Evolutionary conservation across 1,284 basidiomycete genomes (phyloP).

Genomic region (Trametes hirsuta): DNA sequence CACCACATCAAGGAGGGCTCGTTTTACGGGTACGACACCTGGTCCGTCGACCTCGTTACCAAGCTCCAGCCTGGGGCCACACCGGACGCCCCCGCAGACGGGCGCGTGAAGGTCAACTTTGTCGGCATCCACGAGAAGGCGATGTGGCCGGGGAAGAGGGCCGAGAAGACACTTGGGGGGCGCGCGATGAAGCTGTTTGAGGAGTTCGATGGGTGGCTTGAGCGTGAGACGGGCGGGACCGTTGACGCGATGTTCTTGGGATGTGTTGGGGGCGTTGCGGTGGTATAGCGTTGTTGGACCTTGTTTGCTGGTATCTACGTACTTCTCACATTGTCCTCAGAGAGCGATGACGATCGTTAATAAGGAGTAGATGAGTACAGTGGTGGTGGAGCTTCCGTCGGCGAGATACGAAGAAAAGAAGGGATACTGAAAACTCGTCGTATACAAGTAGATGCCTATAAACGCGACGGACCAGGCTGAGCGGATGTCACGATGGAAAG

Average conservation of each 20-base stretch:
- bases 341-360: too few relatives aligned
- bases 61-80: slow-evolving; percentile 43
- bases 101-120: slow-evolving; percentile 58
- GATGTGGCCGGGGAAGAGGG: slow-evolving; percentile 79
- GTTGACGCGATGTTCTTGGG: slow-evolving; percentile 71
- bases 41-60: slow-evolving; percentile 73
- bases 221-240: slow-evolving; percentile 55
- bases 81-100: slow-evolving; percentile 20
- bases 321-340: neutral
- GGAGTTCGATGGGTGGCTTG: slow-evolving; percentile 68
- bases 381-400: too few relatives aligned
- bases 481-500: too few relatives aligned
- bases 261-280: slow-evolving; percentile 63
- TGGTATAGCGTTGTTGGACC: slow-evolving; percentile 11
- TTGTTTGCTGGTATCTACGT: neutral
- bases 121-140: slow-evolving; percentile 74
- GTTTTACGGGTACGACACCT: slow-evolving; percentile 76
- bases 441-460: too few relatives aligned
- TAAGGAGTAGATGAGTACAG: too few relatives aligned
- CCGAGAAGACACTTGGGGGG: slow-evolving; percentile 53
- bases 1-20: slow-evolving; percentile 94
- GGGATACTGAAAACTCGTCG: too few relatives aligned
- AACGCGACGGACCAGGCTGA: too few relatives aligned
- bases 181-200: slow-evolving; percentile 70
- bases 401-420: too few relatives aligned